Percentiles rank a stretch among this genome's conserved stretches.
These are phyloP conservation scores for Toxicodendron radicans DNA, from an alignment of 345 rosid species.

Conservation along the genomic window DNA sequence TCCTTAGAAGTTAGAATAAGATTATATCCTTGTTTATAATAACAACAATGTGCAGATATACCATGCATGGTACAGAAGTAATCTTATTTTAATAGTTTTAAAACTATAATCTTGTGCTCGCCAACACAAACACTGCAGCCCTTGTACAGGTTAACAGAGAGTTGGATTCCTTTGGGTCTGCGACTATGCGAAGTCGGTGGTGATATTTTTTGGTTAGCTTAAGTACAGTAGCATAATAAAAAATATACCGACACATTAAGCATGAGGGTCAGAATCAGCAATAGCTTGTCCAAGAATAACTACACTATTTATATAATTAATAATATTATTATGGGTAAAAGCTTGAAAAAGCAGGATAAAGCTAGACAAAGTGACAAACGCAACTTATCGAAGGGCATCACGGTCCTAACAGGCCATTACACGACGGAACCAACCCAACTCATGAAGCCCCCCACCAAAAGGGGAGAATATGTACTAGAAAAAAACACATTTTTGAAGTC, in stretches of 20 bases:
- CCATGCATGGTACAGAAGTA: too few species aligned
- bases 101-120: slow-evolving; percentile 9
- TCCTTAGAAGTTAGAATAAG: too few species aligned
- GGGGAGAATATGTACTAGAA: slow-evolving; percentile 8
- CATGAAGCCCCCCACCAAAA: slow-evolving; percentile 3
- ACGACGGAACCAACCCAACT: slow-evolving; percentile 8
- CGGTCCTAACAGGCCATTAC: slow-evolving; percentile 26
- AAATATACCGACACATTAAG: slow-evolving; percentile 16
- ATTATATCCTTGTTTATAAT: too few species aligned
- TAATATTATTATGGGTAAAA: not conserved
- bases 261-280: slow-evolving; percentile 7
- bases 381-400: slow-evolving; percentile 1
- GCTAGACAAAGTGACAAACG: slow-evolving; percentile 21
- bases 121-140: slow-evolving; percentile 27
- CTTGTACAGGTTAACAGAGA: slow-evolving; percentile 24
- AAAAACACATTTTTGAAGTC: not conserved
- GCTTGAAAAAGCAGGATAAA: not conserved
- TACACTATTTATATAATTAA: not conserved
- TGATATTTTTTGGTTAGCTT: not conserved
- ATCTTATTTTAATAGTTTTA: not conserved
- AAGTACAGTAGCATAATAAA: slow-evolving; percentile 1
- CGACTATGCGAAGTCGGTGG: slow-evolving; percentile 30
- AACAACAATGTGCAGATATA: too few species aligned
- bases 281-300: slow-evolving; percentile 15
- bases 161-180: slow-evolving; percentile 23